Percentiles rank a stretch among this genome's conserved stretches.
Conservation (phyloP, 768 basidiomycete genomes). For the Epithele typhae region DNA sequence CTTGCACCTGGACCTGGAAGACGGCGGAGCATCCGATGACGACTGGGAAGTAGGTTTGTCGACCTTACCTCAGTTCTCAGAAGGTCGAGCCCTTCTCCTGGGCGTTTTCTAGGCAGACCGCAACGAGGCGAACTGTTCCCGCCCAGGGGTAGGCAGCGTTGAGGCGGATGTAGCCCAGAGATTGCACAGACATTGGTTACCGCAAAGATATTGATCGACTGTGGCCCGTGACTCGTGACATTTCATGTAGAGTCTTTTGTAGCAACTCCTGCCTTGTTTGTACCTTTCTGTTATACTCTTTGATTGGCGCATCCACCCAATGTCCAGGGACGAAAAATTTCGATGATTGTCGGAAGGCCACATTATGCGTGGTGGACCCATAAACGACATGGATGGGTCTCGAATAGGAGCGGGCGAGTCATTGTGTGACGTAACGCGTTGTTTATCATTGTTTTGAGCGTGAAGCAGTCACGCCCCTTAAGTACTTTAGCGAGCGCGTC, state of each 20-base stretch:
- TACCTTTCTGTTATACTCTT: too few relatives aligned
- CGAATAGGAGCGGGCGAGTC: constrained; percentile 3
- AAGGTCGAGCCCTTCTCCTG: constrained; percentile 51
- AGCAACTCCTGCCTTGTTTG: too few relatives aligned
- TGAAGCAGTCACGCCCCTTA: constrained; percentile 8
- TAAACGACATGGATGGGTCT: too few relatives aligned
- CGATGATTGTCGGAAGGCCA: too few relatives aligned
- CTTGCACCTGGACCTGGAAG: too few relatives aligned
- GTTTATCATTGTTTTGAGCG: constrained; percentile 4
- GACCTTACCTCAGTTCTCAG: constrained; percentile 19
- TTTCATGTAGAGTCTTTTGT: too few relatives aligned
- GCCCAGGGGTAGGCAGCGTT: constrained; percentile 30
- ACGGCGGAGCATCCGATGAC: too few relatives aligned
- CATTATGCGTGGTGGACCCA: too few relatives aligned
- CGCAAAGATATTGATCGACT: constrained; percentile 53
- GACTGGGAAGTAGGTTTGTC: background rate
- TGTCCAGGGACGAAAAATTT: too few relatives aligned
- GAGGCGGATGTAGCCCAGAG: constrained; percentile 60
- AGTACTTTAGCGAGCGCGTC: constrained; percentile 2
- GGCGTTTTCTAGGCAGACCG: constrained; percentile 27
- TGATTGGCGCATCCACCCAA: too few relatives aligned
- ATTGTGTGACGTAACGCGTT: constrained; percentile 19
- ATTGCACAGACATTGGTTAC: constrained; percentile 63
- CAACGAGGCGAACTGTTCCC: background rate
- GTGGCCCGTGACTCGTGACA: too few relatives aligned